Conservation (phyloP, 306 rosid genomes). For the Quercus glauca region DNA sequence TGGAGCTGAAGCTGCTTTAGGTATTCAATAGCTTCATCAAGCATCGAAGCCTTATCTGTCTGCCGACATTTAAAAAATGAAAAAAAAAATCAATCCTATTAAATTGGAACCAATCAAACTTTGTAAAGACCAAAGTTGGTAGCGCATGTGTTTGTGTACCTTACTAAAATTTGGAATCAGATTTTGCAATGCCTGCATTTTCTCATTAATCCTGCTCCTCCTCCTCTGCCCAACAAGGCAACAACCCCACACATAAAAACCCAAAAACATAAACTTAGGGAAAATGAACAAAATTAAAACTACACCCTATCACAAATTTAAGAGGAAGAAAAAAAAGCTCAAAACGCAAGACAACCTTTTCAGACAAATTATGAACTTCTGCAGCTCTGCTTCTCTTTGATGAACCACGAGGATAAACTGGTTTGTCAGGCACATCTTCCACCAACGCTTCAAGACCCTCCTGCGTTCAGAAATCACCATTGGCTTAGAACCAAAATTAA, state of each 20-base stretch:
- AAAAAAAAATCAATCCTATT: conserved; percentile 6
- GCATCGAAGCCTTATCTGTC: conserved; percentile 98
- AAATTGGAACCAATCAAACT: not conserved
- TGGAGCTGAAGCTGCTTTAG: conserved; percentile 99
- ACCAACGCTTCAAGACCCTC: conserved; percentile 75
- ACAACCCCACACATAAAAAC: conserved; percentile 14
- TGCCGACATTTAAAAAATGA: conserved; percentile 29
- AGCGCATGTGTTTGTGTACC: conserved; percentile 29
- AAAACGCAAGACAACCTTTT: conserved; percentile 52
- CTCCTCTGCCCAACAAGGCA: conserved; percentile 89
- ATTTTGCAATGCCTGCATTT: conserved; percentile 93
- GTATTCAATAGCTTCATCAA: conserved; percentile 96
- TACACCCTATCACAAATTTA: not conserved
- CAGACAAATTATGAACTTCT: conserved; percentile 96
- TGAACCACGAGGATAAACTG: conserved; percentile 44
- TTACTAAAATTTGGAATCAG: conserved; percentile 92
- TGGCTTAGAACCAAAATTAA: not conserved
- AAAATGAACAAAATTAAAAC: not conserved
- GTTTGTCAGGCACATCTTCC: conserved; percentile 46
- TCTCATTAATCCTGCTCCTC: conserved; percentile 95
- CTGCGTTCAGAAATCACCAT: conserved; percentile 31
- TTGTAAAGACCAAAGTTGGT: not conserved
- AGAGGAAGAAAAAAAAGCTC: not conserved
- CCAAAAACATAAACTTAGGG: conserved; percentile 6
- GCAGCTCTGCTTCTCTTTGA: conserved; percentile 97